Evolutionary conservation across 2,329 filamentous ascomycete species (phyloP).

Genomic region (Ascocoryne sarcoides): DNA sequence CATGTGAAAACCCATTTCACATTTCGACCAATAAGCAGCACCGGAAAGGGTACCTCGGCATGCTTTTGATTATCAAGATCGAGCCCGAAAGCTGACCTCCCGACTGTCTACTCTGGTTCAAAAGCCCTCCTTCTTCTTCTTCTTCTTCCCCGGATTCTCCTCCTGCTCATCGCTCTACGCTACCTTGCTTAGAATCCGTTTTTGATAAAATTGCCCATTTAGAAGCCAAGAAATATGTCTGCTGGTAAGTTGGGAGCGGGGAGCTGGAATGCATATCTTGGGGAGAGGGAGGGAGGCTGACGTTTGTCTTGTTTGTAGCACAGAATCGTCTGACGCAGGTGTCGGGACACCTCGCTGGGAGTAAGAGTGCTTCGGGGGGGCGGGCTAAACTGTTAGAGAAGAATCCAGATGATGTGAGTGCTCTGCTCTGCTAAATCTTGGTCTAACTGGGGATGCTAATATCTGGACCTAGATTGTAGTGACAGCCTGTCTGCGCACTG

Average conservation of each 20-base stretch:
- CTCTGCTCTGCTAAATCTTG: not conserved
- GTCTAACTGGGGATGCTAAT: no score
- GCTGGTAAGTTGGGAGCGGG: slow-evolving; percentile 14
- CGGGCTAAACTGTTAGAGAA: slow-evolving; percentile 46
- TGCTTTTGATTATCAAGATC: not conserved
- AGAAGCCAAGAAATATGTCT: slow-evolving; percentile 20
- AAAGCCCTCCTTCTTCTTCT: not conserved
- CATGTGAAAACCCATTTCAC: not conserved
- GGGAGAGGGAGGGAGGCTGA: not conserved
- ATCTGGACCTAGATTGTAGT: slow-evolving; percentile 87
- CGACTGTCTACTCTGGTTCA: no score
- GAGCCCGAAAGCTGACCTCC: not conserved
- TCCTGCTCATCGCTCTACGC: no score
- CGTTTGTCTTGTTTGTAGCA: slow-evolving; percentile 15
- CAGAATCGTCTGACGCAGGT: slow-evolving; percentile 39
- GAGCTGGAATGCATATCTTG: slow-evolving; percentile 15
- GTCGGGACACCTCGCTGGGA: slow-evolving; percentile 49
- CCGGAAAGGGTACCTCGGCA: not conserved
- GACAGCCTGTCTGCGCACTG: slow-evolving; percentile 82
- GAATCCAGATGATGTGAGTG: slow-evolving; percentile 54
- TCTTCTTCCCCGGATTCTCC: no score
- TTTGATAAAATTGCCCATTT: no score
- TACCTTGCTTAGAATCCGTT: no score
- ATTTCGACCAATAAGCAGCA: no score
- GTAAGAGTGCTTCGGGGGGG: slow-evolving; percentile 22